Evolutionary conservation across 768 basidiomycete genomes (phyloP), one percentile per base, ranked within the genome.

Genomic region (Sarcodon sp.): DNA sequence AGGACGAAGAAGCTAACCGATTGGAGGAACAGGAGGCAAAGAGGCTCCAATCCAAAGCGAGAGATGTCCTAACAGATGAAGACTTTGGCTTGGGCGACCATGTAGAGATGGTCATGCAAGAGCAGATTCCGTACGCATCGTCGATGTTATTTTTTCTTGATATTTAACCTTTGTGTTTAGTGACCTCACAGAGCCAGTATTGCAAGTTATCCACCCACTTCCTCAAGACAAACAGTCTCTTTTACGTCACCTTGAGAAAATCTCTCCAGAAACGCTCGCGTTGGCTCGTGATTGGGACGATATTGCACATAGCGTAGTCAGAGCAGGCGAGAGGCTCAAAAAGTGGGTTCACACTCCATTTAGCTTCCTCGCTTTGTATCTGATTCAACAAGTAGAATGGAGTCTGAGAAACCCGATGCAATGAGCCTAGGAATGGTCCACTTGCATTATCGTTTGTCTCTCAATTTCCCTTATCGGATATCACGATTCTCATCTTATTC

Each of bases 1-100:
- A 87, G 55, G 84, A 93, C 53, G 92, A 94, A 56, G 92, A 94
- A 62, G 86, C 80, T 33, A 77, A 87, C 57, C 83, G 86, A 54
- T 66, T 94, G 45, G 91, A 97, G 58, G 88, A 89, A 60, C 80
- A 84, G 59, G 92, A 97, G 62, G 87, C 86, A 6, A 79, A 66
- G 55, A 70, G 88, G 49, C 64, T 94, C 41, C 93, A 94, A 61
- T 62, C 66, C 35, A 91, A 87, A 65, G 69, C 76, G 18, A 72
- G 83, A 33, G 83, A 87, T 53, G 73, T 64, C 9, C 72, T 94
- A 70, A 64, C 55, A 7, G 86, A 89, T 39, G 80, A 76, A 12
- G 92, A 97, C 62, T 96, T 88, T 58, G 92, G 92, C 9, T 66
- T 97, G 38, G 76, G 71, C 21, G 87, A 85, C 52, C 61, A 67